Percentiles rank a stretch among this genome's conserved stretches.
Conservation (phyloP, 2,329 filamentous ascomycete genomes). For the Fusarium beomiforme region DNA sequence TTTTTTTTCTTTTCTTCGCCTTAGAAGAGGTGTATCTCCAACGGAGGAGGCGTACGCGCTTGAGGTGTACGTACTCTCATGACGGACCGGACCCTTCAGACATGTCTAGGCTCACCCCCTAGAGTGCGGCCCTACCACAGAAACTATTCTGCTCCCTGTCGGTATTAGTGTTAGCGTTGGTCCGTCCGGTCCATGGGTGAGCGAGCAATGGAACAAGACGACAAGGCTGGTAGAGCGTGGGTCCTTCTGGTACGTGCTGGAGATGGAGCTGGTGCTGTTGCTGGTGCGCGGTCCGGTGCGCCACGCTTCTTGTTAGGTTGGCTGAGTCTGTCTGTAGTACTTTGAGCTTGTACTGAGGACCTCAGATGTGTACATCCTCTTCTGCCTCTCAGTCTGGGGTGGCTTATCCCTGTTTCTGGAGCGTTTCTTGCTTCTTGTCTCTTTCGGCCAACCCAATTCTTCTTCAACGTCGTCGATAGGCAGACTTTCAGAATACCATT, state of each 20-base stretch:
- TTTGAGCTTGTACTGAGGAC: conserved; percentile 30
- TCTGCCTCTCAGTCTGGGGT: conserved; percentile 26
- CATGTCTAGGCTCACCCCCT: conserved; percentile 3
- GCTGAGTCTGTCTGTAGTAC: conserved; percentile 5
- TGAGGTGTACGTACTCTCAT: not conserved
- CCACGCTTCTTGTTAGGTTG: conserved; percentile 22
- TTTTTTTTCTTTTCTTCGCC: conserved; percentile 16
- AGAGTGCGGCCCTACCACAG: not conserved
- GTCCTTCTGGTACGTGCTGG: conserved; percentile 1
- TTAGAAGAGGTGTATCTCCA: conserved; percentile 14
- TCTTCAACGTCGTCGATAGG: not conserved
- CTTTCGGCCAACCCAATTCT: conserved; percentile 34
- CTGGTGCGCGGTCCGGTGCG: conserved; percentile 37
- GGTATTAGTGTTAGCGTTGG: conserved; percentile 16
- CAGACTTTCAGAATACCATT: conserved; percentile 3
- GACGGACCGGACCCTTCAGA: conserved; percentile 25
- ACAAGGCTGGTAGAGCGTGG: conserved; percentile 15
- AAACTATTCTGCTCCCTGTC: not conserved
- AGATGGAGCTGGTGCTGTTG: not conserved
- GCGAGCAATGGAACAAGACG: not conserved
- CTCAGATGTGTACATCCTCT: conserved; percentile 10
- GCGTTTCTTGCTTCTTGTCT: conserved; percentile 19
- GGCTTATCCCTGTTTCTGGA: conserved; percentile 31
- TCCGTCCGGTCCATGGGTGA: conserved; percentile 9
- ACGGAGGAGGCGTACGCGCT: not conserved